Evolutionary conservation across 2,329 filamentous ascomycete genomes (phyloP).

Genomic region (Drechmeria coniospora): DNA sequence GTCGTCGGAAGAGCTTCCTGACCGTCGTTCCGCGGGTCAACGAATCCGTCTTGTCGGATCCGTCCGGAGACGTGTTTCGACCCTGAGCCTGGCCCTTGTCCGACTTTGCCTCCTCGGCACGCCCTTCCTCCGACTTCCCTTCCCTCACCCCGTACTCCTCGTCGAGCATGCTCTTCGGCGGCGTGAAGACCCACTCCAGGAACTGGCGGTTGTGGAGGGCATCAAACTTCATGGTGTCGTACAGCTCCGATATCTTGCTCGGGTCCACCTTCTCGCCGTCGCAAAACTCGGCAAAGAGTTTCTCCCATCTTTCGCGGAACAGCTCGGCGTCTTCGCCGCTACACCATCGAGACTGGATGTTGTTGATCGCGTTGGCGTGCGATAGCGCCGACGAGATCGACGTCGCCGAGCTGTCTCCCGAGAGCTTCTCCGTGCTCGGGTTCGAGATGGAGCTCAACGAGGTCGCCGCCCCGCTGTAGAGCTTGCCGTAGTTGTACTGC

Average conservation of each 20-base stretch:
- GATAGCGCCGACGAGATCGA: slow-evolving; percentile 36
- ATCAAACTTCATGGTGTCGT: slow-evolving; percentile 99
- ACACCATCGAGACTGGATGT: slow-evolving; percentile 86
- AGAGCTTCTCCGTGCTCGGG: slow-evolving; percentile 29
- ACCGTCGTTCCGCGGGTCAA: slow-evolving; percentile 18
- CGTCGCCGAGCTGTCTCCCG: slow-evolving; percentile 23
- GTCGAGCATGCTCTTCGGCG: slow-evolving; percentile 61
- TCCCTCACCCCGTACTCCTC: slow-evolving; percentile 43
- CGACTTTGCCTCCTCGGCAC: slow-evolving; percentile 21
- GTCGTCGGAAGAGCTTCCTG: slow-evolving; percentile 39
- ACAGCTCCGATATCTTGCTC: slow-evolving; percentile 95
- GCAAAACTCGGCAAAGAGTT: slow-evolving; percentile 90
- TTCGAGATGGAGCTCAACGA: slow-evolving; percentile 44
- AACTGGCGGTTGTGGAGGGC: slow-evolving; percentile 93
- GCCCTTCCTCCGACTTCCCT: slow-evolving; percentile 21
- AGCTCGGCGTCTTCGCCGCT: slow-evolving; percentile 88
- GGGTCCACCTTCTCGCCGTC: slow-evolving; percentile 97
- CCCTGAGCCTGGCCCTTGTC: slow-evolving; percentile 15
- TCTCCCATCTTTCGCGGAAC: slow-evolving; percentile 96
- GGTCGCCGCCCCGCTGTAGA: slow-evolving; percentile 51
- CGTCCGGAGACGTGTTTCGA: slow-evolving; percentile 16
- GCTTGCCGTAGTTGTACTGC: slow-evolving; percentile 79
- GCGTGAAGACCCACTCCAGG: slow-evolving; percentile 93
- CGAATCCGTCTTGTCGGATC: slow-evolving; percentile 25
- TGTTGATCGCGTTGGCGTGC: slow-evolving; percentile 46